phyloP scores from a whole-genome alignment of 2,329 filamentous ascomycete species.

The Fulvia fulva region DNA sequence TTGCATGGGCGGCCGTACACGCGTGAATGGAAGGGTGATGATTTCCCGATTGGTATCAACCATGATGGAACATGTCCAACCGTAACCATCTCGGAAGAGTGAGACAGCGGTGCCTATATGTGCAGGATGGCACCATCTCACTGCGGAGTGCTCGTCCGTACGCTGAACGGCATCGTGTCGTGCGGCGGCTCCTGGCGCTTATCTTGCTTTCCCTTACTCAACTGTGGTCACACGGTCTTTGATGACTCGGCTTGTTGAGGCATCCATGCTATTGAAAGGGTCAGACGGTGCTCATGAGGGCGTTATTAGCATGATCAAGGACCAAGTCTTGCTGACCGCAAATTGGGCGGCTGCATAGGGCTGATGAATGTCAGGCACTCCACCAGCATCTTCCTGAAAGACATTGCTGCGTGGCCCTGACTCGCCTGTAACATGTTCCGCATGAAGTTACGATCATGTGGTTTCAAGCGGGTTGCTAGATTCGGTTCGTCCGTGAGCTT shows the following conservation, averaged over 20 bases:
- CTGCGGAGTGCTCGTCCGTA: background rate
- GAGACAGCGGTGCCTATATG: background rate
- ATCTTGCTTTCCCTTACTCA: background rate
- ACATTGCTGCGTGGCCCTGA: background rate
- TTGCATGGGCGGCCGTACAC: no score
- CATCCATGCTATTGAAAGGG: background rate
- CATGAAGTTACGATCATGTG: conserved; percentile 1
- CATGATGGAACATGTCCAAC: no score
- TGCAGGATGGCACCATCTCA: background rate
- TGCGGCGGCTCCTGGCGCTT: background rate
- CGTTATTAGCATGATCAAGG: background rate
- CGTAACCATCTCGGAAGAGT: no score
- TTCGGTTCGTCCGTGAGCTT: background rate
- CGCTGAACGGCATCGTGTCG: background rate
- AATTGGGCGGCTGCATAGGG: background rate
- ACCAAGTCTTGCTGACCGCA: background rate
- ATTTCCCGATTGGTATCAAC: no score
- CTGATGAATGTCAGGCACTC: no score
- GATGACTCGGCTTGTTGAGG: conserved; percentile 1
- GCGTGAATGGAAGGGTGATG: no score
- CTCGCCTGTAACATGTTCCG: background rate
- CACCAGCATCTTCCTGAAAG: background rate
- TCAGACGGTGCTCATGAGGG: background rate
- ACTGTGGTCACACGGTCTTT: background rate
- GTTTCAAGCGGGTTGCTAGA: background rate